Evolutionary conservation across 129 eudicot species (phyloP), one percentile per base, ranked within the genome.

Genomic region (Pseudognaphalium luteoalbum): DNA sequence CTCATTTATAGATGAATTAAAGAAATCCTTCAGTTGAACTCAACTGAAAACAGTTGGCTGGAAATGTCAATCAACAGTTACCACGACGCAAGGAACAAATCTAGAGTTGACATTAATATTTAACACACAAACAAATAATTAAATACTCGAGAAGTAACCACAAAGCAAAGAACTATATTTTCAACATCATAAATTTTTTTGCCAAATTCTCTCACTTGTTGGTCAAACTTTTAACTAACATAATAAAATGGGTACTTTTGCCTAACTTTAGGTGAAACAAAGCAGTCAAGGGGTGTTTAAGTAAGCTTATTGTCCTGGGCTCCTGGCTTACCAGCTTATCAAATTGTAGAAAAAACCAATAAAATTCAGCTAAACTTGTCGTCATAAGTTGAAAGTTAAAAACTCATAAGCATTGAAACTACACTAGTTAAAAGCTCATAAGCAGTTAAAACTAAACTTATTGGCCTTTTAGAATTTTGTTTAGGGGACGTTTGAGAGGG

Each of bases 91-190:
- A 78, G 33, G 52, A 78, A 30, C 76, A 70, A 71, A 50, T 3
- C 61, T 42, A 74, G 52, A 80, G 80, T 70, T 74, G 84, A 76
- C 84, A 80, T 74, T 57, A 42, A 37, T 73, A 65, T 20, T 65
- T 51, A 10, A 28, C 15, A 32, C 39, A 34, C 28, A 15, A 73
- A 37, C 37, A 60, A 29, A 33, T 4, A 54, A 12, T 12, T 47
- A 28, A 35, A 59, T 17, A 22, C 42, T 39, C 29, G 4, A 73
- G 37, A 25, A 60, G 30, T 32, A 22, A 30, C 15, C 14, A 19
- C 9, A 8, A 14, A 47, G 54, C 54, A 47, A 44, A 11, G 54
- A 47, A 47, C n/a, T 47, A 47, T 47, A 47, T 47, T 12, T 12
- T 60, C 2, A 33, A 17, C 29, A 21, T 20, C 32, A 29, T 54